Base-by-base conservation (phyloP, 768 basidiomycete genomes). In the Rhodotorula paludigena region DNA sequence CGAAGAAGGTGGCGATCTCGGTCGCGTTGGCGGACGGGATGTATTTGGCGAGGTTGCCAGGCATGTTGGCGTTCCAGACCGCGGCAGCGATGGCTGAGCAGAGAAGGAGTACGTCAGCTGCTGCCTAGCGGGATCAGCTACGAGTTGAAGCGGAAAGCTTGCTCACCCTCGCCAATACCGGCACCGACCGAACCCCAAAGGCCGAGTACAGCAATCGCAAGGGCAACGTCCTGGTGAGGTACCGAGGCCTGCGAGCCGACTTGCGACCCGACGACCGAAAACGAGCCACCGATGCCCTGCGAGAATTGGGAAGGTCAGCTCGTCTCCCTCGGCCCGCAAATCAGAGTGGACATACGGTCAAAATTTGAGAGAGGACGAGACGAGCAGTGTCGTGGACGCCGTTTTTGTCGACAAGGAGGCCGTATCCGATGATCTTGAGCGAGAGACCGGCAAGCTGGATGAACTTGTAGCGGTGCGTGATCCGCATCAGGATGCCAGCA, bases 201-300 rank as follows among this genome's bases (percentile, higher is more conserved):
- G 21, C 70, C 56, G 14, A 80, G 71, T 21, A 77, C 63, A 1
- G 80, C 68, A 58, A 74, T 77, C 38, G 77, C 77, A 36, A 77
- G 70, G 2, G 79, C 79, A 54, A 79, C 69, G 68, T 79, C 78
- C 54, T 74, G 74, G 69, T 80, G 79, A 16, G 78, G 77, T 2
- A 80, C 80, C 5, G 74, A 77, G 6, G 76, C 79, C 63, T 80
- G 80, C 0, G 75, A 52, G 6, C 76, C 78, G 57, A 78, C 73
- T 45, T 79, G 77, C 14, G 74, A 74, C 5, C 75, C 75, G 56
- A 80, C 76, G 60, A 77, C 76, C 21, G 76, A 77, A 67, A 78
- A 73, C 0, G 74, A 74, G 25, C 76, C 75, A 35, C 78, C 77
- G 7, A 75, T 42, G 2, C 74, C 44, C 44, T 45, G 44, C 44